phyloP scores from a whole-genome alignment of 768 basidiomycete species.

The Collybia sp. region DNA sequence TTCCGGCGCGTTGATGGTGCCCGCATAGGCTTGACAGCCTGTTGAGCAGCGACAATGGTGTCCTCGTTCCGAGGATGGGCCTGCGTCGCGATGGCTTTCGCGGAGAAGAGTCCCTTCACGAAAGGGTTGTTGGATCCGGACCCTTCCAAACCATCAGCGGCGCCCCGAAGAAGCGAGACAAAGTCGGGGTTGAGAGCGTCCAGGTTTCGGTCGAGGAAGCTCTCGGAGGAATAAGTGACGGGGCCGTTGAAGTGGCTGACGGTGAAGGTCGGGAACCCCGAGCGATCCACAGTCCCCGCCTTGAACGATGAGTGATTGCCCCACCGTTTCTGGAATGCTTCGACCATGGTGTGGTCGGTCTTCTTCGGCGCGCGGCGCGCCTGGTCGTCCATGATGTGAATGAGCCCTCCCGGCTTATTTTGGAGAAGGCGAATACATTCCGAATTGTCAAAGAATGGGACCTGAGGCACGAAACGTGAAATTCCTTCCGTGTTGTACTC shows the following conservation, averaged over 20 bases:
- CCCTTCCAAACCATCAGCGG: conserved; percentile 53
- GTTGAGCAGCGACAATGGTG: conserved; percentile 92
- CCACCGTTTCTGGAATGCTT: conserved; percentile 93
- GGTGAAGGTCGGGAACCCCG: conserved; percentile 83
- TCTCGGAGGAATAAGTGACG: conserved; percentile 88
- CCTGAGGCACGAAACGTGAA: conserved; percentile 56
- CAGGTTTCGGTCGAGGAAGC: conserved; percentile 84
- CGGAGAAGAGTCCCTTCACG: conserved; percentile 84
- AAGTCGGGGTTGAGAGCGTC: conserved; percentile 93
- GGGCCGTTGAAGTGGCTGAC: conserved; percentile 90
- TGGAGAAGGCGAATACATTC: conserved; percentile 87
- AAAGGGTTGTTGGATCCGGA: conserved; percentile 88
- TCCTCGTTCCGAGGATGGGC: conserved; percentile 92
- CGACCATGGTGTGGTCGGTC: conserved; percentile 91
- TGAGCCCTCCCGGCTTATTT: conserved; percentile 83
- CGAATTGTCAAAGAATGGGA: conserved; percentile 86
- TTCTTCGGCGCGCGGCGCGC: conserved; percentile 82
- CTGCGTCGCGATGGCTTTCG: conserved; percentile 86
- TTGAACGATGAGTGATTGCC: conserved; percentile 93
- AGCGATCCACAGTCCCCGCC: conserved; percentile 65
- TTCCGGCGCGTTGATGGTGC: conserved; percentile 87
- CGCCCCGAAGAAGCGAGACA: conserved; percentile 80
- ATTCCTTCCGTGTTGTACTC: conserved; percentile 87
- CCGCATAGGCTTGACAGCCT: conserved; percentile 91
- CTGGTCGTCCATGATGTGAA: conserved; percentile 98